These are phyloP conservation scores for Lachancea cidri DNA, from an alignment of 805 yeast species.

Conservation along the genomic window DNA sequence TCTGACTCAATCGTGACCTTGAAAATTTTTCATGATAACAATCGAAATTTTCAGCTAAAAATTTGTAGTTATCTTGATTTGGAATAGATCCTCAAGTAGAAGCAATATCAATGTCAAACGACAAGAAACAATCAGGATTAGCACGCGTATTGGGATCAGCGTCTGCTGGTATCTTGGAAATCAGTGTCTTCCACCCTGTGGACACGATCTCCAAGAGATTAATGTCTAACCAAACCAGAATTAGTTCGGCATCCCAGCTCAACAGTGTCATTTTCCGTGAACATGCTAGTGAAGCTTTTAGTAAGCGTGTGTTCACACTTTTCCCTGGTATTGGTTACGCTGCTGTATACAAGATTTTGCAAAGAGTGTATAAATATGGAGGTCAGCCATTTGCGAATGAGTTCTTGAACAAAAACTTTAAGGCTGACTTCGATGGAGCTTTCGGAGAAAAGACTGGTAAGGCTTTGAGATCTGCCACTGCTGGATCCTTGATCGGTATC, in stretches of 20 bases:
- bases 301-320: conserved; percentile 68
- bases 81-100: background rate
- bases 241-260: conserved; percentile 58
- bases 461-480: conserved; percentile 94
- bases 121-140: conserved; percentile 76
- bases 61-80: too few species aligned
- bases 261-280: conserved; percentile 85
- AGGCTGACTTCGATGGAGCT: conserved; percentile 58
- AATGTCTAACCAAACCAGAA: conserved; percentile 74
- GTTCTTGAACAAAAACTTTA: conserved; percentile 71
- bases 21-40: background rate
- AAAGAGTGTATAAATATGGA: conserved; percentile 97
- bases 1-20: too few species aligned
- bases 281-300: conserved; percentile 65
- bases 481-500: conserved; percentile 95
- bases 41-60: too few species aligned
- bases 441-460: conserved; percentile 96
- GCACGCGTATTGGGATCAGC: conserved; percentile 97
- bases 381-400: conserved; percentile 99
- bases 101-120: conserved; percentile 32
- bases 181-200: conserved; percentile 96
- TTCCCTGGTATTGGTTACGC: conserved; percentile 99
- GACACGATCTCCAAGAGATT: conserved; percentile 96
- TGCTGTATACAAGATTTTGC: conserved; percentile 92
- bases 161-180: conserved; percentile 94